phyloP scores from a whole-genome alignment of 208 protist species.

The Leishmania amazonensis region DNA sequence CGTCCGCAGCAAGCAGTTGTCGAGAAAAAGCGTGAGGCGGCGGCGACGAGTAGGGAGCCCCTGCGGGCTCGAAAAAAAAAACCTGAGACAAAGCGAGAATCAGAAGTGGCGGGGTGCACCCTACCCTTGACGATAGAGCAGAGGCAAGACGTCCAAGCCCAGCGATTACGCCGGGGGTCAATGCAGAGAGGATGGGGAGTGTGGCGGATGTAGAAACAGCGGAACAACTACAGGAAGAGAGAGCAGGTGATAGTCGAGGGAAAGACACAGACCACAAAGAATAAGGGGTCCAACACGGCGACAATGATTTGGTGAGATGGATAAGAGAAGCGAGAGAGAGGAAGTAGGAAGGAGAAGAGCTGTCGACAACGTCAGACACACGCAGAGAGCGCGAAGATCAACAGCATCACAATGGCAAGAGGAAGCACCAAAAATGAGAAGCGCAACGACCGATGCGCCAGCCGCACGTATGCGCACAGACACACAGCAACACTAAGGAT shows the following conservation, averaged over 20 bases:
- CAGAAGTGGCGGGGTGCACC: not conserved
- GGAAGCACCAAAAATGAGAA: not conserved
- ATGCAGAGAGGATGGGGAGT: not conserved
- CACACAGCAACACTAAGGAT: not conserved
- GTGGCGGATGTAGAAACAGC: not conserved
- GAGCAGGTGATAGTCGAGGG: not conserved
- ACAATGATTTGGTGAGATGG: not conserved
- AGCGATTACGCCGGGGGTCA: not conserved
- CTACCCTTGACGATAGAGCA: not conserved
- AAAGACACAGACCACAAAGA: not conserved
- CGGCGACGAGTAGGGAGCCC: not conserved
- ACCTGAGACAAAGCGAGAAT: not conserved
- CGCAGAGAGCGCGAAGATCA: not conserved
- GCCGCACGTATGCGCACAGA: not conserved
- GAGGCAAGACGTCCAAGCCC: not conserved
- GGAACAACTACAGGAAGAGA: not conserved
- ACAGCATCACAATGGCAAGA: not conserved
- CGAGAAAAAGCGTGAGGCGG: not conserved
- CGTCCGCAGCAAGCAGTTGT: not conserved
- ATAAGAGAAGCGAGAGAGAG: not conserved
- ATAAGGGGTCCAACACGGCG: not conserved
- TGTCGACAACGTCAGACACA: not conserved
- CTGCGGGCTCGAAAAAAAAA: not conserved
- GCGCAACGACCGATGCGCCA: not conserved
- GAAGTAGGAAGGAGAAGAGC: not conserved